phyloP scores from a whole-genome alignment of 2,329 filamentous ascomycete species.

The Neocucurbitaria cava region DNA sequence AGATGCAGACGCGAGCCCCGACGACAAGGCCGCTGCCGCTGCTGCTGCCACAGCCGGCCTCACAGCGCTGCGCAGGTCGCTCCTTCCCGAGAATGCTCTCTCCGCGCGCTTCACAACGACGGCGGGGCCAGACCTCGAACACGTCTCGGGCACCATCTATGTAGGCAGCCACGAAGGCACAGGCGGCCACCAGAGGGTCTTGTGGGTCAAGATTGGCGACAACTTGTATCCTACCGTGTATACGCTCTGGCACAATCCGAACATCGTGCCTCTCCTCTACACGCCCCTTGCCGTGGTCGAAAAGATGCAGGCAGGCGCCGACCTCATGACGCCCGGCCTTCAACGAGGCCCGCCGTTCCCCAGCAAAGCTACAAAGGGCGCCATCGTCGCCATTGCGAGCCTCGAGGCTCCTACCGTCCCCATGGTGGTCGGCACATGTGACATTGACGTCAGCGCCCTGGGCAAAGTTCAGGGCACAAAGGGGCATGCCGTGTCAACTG shows the following conservation, averaged over 20 bases:
- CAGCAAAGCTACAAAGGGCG: conserved; percentile 62
- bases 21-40: conserved; percentile 54
- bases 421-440: conserved; percentile 68
- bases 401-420: conserved; percentile 67
- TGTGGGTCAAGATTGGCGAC: conserved; percentile 70
- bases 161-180: conserved; percentile 62
- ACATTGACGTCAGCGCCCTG: conserved; percentile 66
- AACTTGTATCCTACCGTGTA: conserved; percentile 66
- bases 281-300: conserved; percentile 67
- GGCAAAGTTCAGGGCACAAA: conserved; percentile 65
- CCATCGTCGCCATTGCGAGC: conserved; percentile 69
- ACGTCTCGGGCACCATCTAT: conserved; percentile 70
- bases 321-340: conserved; percentile 73
- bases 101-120: conserved; percentile 72
- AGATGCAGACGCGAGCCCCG: conserved; percentile 44
- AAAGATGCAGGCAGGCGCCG: conserved; percentile 69
- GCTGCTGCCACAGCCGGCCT: conserved; percentile 53
- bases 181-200: conserved; percentile 63
- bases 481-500: conserved; percentile 68
- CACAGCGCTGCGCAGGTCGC: conserved; percentile 62
- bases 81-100: conserved; percentile 68
- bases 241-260: conserved; percentile 70
- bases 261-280: conserved; percentile 68
- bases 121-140: conserved; percentile 65
- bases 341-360: conserved; percentile 71